Evolutionary conservation across 805 yeast species (phyloP).

Genomic region (Torulaspora gathmanii): DNA sequence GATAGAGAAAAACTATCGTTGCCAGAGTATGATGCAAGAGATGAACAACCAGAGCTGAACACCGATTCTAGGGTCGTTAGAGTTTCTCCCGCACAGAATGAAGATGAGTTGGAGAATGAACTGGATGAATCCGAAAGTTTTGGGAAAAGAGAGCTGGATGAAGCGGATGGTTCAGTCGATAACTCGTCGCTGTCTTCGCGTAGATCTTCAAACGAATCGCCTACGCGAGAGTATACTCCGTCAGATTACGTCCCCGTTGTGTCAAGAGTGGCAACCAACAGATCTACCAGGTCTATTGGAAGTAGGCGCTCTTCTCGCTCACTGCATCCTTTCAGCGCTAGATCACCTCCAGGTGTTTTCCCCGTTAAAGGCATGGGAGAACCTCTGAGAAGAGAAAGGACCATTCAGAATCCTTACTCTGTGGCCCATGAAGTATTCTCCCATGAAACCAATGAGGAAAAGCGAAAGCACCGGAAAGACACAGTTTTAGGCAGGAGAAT

Average conservation of each 20-base stretch:
- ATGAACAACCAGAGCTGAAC: conserved; percentile 75
- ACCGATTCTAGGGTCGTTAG: conserved; percentile 76
- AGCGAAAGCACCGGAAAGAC: neutral
- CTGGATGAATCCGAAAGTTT: conserved; percentile 6
- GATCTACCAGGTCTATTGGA: conserved; percentile 1
- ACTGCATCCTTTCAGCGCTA: conserved; percentile 14
- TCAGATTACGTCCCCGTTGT: neutral
- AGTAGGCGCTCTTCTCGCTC: conserved; percentile 9
- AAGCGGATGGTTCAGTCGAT: neutral
- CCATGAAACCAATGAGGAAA: neutral
- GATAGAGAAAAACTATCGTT: conserved; percentile 58
- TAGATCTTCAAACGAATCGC: neutral
- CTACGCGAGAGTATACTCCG: neutral
- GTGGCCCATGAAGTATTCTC: neutral
- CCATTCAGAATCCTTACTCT: conserved; percentile 46
- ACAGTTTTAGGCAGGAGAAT: neutral
- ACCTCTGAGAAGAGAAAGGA: conserved; percentile 51
- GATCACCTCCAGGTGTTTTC: conserved; percentile 73
- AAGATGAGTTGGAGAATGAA: conserved; percentile 8
- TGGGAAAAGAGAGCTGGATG: conserved; percentile 9
- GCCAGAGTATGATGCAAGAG: conserved; percentile 66
- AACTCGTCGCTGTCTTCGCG: neutral
- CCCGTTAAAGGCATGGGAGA: conserved; percentile 77
- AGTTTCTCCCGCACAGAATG: conserved; percentile 26
- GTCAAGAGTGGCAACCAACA: conserved; percentile 2